phyloP scores from a whole-genome alignment of 306 rosid genomes.

The Mucuna pruriens region DNA sequence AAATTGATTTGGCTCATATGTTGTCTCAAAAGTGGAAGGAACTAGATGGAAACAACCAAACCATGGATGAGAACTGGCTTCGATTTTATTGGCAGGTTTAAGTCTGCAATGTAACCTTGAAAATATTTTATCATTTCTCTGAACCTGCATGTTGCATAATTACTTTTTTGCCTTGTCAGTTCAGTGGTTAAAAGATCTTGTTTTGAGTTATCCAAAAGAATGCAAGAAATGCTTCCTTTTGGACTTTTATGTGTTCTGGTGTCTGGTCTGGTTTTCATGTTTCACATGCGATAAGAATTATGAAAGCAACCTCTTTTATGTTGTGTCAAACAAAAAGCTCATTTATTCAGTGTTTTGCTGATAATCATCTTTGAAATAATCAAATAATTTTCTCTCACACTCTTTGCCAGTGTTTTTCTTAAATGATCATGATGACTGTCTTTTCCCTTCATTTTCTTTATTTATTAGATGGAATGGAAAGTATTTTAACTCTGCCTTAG shows the following conservation, averaged over 20 bases:
- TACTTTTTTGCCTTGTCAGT: conserved; percentile 6
- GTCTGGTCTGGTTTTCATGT: neutral
- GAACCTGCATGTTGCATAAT: conserved; percentile 29
- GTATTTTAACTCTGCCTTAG: neutral
- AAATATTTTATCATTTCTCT: conserved; percentile 26
- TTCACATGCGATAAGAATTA: neutral
- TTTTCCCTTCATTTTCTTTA: neutral
- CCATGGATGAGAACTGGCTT: conserved; percentile 90
- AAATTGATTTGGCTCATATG: conserved; percentile 99
- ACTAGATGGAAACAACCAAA: conserved; percentile 61
- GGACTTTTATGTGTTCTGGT: conserved; percentile 13
- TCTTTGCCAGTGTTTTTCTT: neutral
- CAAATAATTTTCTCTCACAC: neutral
- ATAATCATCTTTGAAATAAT: neutral
- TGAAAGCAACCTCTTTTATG: neutral
- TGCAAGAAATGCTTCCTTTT: neutral
- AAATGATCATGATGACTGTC: neutral
- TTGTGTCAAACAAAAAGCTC: neutral
- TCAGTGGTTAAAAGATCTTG: conserved; percentile 7
- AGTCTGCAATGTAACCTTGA: neutral
- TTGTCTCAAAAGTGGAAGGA: conserved; percentile 96
- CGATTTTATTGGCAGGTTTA: conserved; percentile 97
- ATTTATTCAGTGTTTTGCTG: neutral
- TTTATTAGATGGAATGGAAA: neutral
- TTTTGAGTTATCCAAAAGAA: neutral